phyloP scores from a whole-genome alignment of 345 rosid genomes.

The Nasturtium officinale region DNA sequence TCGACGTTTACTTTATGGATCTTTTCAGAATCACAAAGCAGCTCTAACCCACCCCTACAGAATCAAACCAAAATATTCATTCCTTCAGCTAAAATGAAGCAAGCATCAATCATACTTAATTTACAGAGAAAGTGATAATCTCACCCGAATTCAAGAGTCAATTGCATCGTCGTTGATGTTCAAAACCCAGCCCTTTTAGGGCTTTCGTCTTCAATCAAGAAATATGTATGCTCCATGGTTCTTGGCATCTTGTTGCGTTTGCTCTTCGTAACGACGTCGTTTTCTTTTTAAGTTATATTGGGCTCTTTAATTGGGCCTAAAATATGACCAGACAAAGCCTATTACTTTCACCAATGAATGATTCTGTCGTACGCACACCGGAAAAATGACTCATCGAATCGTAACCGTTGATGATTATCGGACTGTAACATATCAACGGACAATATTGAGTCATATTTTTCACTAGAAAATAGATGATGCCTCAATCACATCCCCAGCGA shows the following conservation, averaged over 20 bases:
- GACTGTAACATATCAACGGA: background rate
- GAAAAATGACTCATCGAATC: background rate
- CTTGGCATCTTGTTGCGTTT: background rate
- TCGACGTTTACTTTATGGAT: slow-evolving; percentile 69
- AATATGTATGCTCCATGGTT: background rate
- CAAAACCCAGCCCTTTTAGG: slow-evolving; percentile 24
- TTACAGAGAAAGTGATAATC: background rate
- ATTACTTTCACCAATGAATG: slow-evolving; percentile 24
- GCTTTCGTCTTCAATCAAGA: slow-evolving; percentile 16
- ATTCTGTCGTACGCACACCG: background rate
- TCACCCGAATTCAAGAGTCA: slow-evolving; percentile 87
- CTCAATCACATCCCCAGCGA: background rate
- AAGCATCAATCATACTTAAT: background rate
- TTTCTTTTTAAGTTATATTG: background rate
- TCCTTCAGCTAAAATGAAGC: background rate
- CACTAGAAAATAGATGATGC: slow-evolving; percentile 6
- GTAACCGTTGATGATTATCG: background rate
- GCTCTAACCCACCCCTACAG: slow-evolving; percentile 85
- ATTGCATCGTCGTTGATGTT: slow-evolving; percentile 52
- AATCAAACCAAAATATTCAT: background rate
- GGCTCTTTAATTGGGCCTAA: background rate
- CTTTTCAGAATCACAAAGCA: slow-evolving; percentile 75
- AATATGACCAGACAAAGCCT: slow-evolving; percentile 4
- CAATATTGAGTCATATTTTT: background rate
- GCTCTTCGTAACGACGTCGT: slow-evolving; percentile 3